Conservation (phyloP, 108 stramenopile genomes). For the Skeletonema marinoi region DNA sequence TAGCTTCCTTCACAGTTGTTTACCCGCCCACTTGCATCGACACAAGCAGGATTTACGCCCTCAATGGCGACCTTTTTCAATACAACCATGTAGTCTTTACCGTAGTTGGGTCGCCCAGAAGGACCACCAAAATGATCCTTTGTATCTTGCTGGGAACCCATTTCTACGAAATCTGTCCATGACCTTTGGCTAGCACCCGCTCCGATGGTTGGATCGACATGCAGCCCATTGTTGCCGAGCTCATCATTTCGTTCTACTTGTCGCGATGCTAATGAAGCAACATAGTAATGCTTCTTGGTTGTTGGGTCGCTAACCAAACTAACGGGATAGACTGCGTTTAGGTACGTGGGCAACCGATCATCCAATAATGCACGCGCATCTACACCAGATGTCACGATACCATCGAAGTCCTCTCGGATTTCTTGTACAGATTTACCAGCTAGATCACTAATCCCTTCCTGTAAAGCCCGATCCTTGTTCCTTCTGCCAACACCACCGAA, state of each 20-base stretch:
- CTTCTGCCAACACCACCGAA: background rate
- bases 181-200: slow-evolving; percentile 37
- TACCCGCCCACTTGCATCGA: background rate
- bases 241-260: slow-evolving; percentile 12
- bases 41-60: slow-evolving; percentile 7
- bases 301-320: slow-evolving; percentile 39
- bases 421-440: background rate
- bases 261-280: slow-evolving; percentile 25
- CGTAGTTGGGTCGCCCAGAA: slow-evolving; percentile 36
- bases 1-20: background rate
- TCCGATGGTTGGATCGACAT: slow-evolving; percentile 40
- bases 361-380: slow-evolving; percentile 39
- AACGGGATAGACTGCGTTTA: slow-evolving; percentile 40
- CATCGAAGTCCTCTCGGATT: slow-evolving; percentile 1
- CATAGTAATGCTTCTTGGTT: slow-evolving; percentile 44
- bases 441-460: slow-evolving; percentile 6
- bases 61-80: slow-evolving; percentile 40
- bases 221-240: background rate
- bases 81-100: slow-evolving; percentile 31
- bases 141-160: background rate
- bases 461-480: background rate
- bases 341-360: slow-evolving; percentile 1
- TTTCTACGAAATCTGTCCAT: slow-evolving; percentile 30
- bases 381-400: slow-evolving; percentile 37
- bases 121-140: slow-evolving; percentile 29